Evolutionary conservation across 441 rosid genomes (phyloP), one percentile per base, ranked within the genome.

Genomic region (Iberis amara): DNA sequence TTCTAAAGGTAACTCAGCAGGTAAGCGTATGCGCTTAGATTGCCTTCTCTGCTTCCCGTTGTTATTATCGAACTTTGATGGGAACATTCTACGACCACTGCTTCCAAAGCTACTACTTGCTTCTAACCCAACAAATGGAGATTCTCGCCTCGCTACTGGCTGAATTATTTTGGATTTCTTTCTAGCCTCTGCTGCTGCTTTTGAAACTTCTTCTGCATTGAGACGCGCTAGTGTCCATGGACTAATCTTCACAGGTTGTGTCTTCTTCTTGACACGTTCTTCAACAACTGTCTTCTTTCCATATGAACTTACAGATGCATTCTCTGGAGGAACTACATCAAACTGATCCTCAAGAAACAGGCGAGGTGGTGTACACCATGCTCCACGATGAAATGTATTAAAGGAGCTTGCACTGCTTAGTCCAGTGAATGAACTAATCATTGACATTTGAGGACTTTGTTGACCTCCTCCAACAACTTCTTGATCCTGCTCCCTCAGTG

Each of bases 321-420:
- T 86, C 63, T 92, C 96, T 0, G 96, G 97, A 52, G 97, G 99
- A 58, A 92, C 95, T 46, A 92, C 99, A 65, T 92, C 99, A 73
- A 92, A 89, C 99, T 86, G 96, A 72, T 86, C 96, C 74, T 92
- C 96, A 11, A 92, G 82, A 73, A 92, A 88, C 52, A 86, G 68
- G n/a, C 89, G 83, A 0, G 96, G 99, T 3, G 99, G 99, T 23
- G 96, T 89, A 65, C 99, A 92, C 99, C 99, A 88, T 8, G 96
- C 96, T 40, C 86, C 94, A 5, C 94, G 79, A 43, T 81, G 96
- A 78, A 88, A 89, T 33, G 99, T 86, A 15, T 84, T 75, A 68
- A 88, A 86, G 49, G 99, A 92, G 73, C 96, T 92, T 32, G 94
- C 94, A 70, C 96, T 92, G 79, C 99, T 92, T 54, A 86, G 67